Evolutionary conservation across 805 yeast species (phyloP).

Genomic region (Candida dendrica): DNA sequence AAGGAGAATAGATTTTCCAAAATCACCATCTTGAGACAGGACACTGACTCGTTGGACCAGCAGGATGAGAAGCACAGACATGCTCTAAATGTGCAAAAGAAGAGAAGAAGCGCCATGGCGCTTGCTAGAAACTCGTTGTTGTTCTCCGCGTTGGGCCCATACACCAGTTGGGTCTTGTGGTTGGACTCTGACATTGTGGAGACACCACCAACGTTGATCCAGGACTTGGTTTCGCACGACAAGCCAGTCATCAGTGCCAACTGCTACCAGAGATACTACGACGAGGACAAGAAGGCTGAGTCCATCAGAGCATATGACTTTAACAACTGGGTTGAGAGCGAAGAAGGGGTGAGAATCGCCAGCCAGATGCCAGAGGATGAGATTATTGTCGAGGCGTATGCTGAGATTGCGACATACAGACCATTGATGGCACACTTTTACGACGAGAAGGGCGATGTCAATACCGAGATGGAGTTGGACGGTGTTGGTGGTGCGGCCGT

Average conservation of each 20-base stretch:
- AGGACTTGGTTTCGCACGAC: slow-evolving; percentile 80
- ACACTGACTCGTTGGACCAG: slow-evolving; percentile 64
- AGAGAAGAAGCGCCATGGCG: slow-evolving; percentile 87
- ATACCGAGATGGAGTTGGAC: slow-evolving; percentile 76
- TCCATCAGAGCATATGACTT: slow-evolving; percentile 85
- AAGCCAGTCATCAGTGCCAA: slow-evolving; percentile 88
- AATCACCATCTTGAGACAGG: slow-evolving; percentile 87
- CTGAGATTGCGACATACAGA: slow-evolving; percentile 89
- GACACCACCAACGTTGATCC: slow-evolving; percentile 74
- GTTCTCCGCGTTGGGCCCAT: slow-evolving; percentile 82
- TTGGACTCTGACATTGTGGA: slow-evolving; percentile 92
- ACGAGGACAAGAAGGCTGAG: slow-evolving; percentile 46
- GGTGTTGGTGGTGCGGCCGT: slow-evolving; percentile 99
- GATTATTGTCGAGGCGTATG: slow-evolving; percentile 89
- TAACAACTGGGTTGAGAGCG: slow-evolving; percentile 91
- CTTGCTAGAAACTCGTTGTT: slow-evolving; percentile 87
- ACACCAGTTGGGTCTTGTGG: slow-evolving; percentile 95
- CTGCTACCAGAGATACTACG: slow-evolving; percentile 77
- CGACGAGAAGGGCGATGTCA: slow-evolving; percentile 53
- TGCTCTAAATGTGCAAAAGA: slow-evolving; percentile 78
- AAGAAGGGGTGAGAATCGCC: slow-evolving; percentile 74
- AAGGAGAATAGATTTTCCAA: slow-evolving; percentile 66
- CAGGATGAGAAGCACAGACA: slow-evolving; percentile 88
- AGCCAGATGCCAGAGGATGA: slow-evolving; percentile 73
- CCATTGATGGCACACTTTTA: slow-evolving; percentile 89